Percentiles rank a stretch among this genome's conserved stretches.
Evolutionary conservation across 768 basidiomycete genomes (phyloP).

Genomic region (Omphalotus guepiniiformis): DNA sequence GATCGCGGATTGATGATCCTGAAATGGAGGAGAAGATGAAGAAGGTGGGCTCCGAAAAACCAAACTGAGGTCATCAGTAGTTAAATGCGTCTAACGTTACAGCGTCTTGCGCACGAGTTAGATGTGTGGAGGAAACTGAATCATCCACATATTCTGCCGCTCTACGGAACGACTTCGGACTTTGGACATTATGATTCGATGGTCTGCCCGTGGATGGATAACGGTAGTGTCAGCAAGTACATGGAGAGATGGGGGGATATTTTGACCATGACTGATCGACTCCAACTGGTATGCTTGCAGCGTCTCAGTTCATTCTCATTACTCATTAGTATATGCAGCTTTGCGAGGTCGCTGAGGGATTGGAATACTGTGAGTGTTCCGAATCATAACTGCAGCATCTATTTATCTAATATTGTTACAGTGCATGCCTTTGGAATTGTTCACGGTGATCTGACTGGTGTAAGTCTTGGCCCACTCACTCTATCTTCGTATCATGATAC

Average conservation of each 20-base stretch:
- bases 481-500: neutral
- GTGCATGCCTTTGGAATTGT: conserved; percentile 36
- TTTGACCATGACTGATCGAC: conserved; percentile 28
- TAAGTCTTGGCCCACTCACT: conserved; percentile 16
- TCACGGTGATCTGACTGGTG: conserved; percentile 41
- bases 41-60: conserved; percentile 22
- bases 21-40: conserved; percentile 28
- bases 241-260: conserved; percentile 33
- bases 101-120: conserved; percentile 34
- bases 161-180: conserved; percentile 31
- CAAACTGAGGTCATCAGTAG: too few relatives aligned
- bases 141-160: conserved; percentile 34
- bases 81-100: neutral
- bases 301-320: neutral
- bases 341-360: conserved; percentile 33
- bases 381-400: neutral
- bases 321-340: conserved; percentile 23
- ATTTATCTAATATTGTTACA: conserved; percentile 8
- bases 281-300: conserved; percentile 26
- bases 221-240: conserved; percentile 34
- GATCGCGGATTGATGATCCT: conserved; percentile 28
- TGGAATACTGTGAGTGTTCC: conserved; percentile 30
- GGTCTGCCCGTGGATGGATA: conserved; percentile 40
- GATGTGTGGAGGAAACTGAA: conserved; percentile 32
- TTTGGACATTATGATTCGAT: conserved; percentile 34